A percentile compares a stretch with the other conserved stretches of the same genome.
phyloP scores from a whole-genome alignment of 2,329 filamentous ascomycete genomes.

The Alternaria conjuncta region DNA sequence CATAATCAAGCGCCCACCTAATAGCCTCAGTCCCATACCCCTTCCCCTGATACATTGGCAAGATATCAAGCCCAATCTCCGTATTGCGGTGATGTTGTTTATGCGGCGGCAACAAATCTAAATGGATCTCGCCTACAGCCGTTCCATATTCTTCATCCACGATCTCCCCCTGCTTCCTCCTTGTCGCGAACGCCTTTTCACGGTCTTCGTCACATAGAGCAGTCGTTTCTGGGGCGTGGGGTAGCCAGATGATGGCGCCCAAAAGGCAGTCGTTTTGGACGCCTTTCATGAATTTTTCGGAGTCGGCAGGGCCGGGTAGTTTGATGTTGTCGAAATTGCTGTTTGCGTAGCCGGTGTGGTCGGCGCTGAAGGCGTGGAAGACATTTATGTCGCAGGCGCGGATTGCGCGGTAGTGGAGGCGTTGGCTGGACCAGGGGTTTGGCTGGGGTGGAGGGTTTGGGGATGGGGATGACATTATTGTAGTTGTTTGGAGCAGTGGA shows the following conservation, averaged over 20 bases:
- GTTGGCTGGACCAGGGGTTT: constrained; percentile 13
- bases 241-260: constrained; percentile 32
- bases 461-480: background rate
- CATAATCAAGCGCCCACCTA: constrained; percentile 56
- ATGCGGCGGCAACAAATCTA: background rate
- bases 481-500: background rate
- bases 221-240: background rate
- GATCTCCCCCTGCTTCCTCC: background rate
- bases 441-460: background rate
- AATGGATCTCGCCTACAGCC: constrained; percentile 25
- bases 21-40: constrained; percentile 59
- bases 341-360: constrained; percentile 33
- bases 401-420: constrained; percentile 36
- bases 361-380: constrained; percentile 33
- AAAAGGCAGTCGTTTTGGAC: constrained; percentile 26
- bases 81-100: constrained; percentile 51
- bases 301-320: constrained; percentile 22
- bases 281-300: constrained; percentile 22
- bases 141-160: background rate
- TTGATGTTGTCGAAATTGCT: constrained; percentile 31
- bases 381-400: constrained; percentile 27
- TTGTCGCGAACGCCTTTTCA: background rate
- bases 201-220: background rate
- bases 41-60: constrained; percentile 43
- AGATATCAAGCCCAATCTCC: constrained; percentile 51